These are phyloP conservation scores for Mytilinidion resinicola DNA, from an alignment of 495 filamentous ascomycete genomes.

Conservation along the genomic window DNA sequence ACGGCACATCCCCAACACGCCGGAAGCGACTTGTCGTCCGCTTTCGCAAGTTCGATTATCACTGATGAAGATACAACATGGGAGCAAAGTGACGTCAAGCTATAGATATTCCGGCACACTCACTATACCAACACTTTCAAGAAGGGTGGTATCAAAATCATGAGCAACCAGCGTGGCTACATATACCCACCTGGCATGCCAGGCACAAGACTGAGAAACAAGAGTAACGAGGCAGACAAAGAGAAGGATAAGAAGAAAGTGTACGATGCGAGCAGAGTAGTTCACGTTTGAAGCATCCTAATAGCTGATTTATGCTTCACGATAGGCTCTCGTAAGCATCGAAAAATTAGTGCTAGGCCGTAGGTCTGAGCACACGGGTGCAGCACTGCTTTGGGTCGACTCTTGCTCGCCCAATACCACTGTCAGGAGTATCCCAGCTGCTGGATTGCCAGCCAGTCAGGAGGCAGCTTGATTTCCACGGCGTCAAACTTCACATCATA, in stretches of 20 bases:
- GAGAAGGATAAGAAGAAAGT: slow-evolving; percentile 4
- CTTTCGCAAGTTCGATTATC: slow-evolving; percentile 36
- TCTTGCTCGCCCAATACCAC: too few relatives aligned
- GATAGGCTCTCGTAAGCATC: too few relatives aligned
- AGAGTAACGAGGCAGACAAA: slow-evolving; percentile 1
- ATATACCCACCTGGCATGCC: too few relatives aligned
- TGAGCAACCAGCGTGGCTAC: slow-evolving; percentile 50
- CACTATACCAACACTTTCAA: slow-evolving; percentile 44
- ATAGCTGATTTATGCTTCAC: too few relatives aligned
- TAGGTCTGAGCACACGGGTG: too few relatives aligned
- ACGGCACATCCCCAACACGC: slow-evolving; percentile 43
- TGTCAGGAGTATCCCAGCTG: too few relatives aligned
- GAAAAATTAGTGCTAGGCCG: too few relatives aligned
- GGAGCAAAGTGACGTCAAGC: slow-evolving; percentile 31
- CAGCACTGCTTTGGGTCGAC: too few relatives aligned
- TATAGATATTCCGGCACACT: slow-evolving; percentile 52
- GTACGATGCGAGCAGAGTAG: slow-evolving; percentile 11
- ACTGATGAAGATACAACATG: slow-evolving; percentile 42
- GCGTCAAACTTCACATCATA: too few relatives aligned
- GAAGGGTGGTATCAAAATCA: slow-evolving; percentile 36
- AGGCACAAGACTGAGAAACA: slow-evolving; percentile 18
- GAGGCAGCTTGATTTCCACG: too few relatives aligned
- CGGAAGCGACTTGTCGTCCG: slow-evolving; percentile 39
- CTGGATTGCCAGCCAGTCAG: too few relatives aligned
- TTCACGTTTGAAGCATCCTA: slow-evolving; percentile 4